Evolutionary conservation across 352 stramenopile genomes (phyloP).

Genomic region (Phytophthora aleatoria): DNA sequence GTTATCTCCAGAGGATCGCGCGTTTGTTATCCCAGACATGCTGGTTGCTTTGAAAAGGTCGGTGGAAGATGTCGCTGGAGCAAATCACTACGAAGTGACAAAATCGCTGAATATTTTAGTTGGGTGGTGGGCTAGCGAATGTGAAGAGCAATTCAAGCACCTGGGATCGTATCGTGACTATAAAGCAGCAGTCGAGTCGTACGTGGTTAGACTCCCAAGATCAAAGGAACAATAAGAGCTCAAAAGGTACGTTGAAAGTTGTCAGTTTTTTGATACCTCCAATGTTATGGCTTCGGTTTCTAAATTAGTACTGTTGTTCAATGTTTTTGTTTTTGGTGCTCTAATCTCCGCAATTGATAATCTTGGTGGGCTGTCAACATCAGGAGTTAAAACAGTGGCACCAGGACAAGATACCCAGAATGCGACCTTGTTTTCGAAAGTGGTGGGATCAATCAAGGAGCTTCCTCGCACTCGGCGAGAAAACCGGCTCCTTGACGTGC

Average conservation of each 20-base stretch:
- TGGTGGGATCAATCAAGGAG: background rate
- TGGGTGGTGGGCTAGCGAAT: slow-evolving; percentile 4
- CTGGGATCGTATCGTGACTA: slow-evolving; percentile 11
- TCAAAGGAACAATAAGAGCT: background rate
- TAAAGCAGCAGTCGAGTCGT: slow-evolving; percentile 4
- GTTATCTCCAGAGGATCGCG: background rate
- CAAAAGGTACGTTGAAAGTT: slow-evolving; percentile 4
- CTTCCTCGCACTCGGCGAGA: background rate
- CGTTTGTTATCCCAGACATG: slow-evolving; percentile 17
- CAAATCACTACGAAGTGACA: background rate
- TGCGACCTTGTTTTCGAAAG: background rate
- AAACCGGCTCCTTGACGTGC: background rate
- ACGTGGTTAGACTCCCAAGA: background rate
- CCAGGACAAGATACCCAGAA: background rate
- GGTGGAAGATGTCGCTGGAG: slow-evolving; percentile 7
- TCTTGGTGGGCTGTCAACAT: background rate
- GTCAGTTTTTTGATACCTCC: background rate
- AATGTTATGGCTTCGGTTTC: too few species aligned
- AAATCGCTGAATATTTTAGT: slow-evolving; percentile 7
- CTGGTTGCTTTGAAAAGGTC: slow-evolving; percentile 10
- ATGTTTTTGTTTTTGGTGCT: background rate
- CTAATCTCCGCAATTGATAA: background rate
- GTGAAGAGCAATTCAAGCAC: slow-evolving; percentile 7
- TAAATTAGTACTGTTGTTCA: too few species aligned
- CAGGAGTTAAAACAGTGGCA: background rate